Evolutionary conservation across 2,329 filamentous ascomycete genomes (phyloP).

Genomic region (Neurospora crassa): DNA sequence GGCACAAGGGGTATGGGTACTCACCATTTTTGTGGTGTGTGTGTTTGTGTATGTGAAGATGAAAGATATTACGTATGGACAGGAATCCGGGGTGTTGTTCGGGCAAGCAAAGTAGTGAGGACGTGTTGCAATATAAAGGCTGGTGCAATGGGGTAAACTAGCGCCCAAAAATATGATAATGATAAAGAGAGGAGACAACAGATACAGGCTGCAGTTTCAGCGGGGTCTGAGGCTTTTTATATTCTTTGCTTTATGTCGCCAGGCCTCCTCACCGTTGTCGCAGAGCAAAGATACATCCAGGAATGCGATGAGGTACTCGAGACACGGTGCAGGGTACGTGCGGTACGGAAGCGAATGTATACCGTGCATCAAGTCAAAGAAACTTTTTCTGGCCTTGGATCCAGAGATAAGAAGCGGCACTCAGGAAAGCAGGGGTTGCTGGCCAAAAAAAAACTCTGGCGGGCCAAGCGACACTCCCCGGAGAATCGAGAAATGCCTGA

Average conservation of each 20-base stretch:
- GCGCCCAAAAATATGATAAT: neutral
- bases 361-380: neutral
- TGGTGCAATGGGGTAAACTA: neutral
- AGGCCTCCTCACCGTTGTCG: constrained; percentile 1
- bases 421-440: neutral
- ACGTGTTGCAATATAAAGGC: neutral
- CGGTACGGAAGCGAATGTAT: neutral
- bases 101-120: neutral
- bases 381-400: neutral
- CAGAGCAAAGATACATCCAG: neutral
- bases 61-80: neutral
- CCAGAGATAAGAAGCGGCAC: neutral
- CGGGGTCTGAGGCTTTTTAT: constrained; percentile 11
- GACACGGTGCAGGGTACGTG: neutral
- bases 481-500: neutral
- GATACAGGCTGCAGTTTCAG: neutral
- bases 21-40: constrained; percentile 5
- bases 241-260: constrained; percentile 2
- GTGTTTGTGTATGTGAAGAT: neutral
- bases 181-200: neutral
- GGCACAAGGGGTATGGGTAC: neutral
- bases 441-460: neutral
- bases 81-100: neutral
- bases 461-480: neutral
- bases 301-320: neutral